Evolutionary conservation across 2,329 filamentous ascomycete species (phyloP).

Genomic region (Arthrobotrys conoides): DNA sequence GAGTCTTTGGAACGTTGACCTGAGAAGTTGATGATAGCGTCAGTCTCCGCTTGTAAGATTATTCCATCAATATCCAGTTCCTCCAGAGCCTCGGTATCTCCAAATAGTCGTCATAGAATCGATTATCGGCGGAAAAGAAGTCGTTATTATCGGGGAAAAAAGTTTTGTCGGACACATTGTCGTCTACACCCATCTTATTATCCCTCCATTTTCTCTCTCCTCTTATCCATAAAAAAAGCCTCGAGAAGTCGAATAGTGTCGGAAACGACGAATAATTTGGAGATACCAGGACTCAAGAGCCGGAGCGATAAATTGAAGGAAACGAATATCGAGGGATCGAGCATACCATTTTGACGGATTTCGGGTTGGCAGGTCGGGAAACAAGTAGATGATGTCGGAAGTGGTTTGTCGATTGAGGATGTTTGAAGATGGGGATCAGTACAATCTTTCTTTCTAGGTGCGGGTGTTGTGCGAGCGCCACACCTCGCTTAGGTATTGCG

Average conservation of each 20-base stretch:
- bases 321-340: slow-evolving; percentile 9
- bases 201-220: background rate
- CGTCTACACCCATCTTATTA: background rate
- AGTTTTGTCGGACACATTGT: background rate
- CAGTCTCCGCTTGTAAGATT: slow-evolving; percentile 29
- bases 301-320: slow-evolving; percentile 3
- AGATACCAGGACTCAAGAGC: slow-evolving; percentile 37
- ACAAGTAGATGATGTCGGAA: slow-evolving; percentile 34
- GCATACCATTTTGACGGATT: slow-evolving; percentile 61
- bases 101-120: slow-evolving; percentile 15
- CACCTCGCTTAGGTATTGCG: slow-evolving; percentile 10
- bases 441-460: slow-evolving; percentile 51
- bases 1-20: slow-evolving; percentile 99
- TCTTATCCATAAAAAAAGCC: background rate
- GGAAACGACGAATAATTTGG: slow-evolving; percentile 27
- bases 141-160: slow-evolving; percentile 9
- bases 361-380: slow-evolving; percentile 29
- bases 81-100: slow-evolving; percentile 34
- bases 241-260: slow-evolving; percentile 21
- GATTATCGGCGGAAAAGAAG: background rate
- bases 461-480: slow-evolving; percentile 52
- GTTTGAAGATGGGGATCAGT: slow-evolving; percentile 37
- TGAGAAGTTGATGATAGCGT: slow-evolving; percentile 66
- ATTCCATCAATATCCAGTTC: slow-evolving; percentile 25
- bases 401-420: slow-evolving; percentile 53